phyloP scores from a whole-genome alignment of 495 filamentous ascomycete genomes.

The Diplogelasinospora grovesii region DNA sequence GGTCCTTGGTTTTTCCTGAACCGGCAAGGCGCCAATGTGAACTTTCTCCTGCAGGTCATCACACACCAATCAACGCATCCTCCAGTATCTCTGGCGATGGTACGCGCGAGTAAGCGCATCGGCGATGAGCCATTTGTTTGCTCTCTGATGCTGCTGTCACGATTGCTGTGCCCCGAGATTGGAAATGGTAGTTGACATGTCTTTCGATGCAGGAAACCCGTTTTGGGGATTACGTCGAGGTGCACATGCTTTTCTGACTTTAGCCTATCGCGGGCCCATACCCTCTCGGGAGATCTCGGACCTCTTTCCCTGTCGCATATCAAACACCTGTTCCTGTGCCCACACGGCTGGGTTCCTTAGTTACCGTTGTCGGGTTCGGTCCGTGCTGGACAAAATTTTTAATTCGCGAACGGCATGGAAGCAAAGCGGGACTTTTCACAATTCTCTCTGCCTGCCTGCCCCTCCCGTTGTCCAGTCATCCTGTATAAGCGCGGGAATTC shows the following conservation, averaged over 20 bases:
- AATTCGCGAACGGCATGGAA: too few relatives aligned
- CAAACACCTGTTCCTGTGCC: slow-evolving; percentile 13
- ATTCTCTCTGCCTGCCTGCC: background rate
- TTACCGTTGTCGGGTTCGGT: slow-evolving; percentile 9
- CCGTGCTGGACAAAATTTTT: slow-evolving; percentile 9
- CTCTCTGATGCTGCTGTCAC: too few relatives aligned
- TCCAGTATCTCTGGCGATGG: too few relatives aligned
- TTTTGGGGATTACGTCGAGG: background rate
- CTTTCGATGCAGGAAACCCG: background rate
- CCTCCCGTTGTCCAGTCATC: too few relatives aligned
- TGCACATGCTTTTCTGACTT: background rate
- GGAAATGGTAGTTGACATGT: too few relatives aligned
- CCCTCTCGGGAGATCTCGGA: slow-evolving; percentile 17
- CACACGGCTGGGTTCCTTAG: slow-evolving; percentile 9
- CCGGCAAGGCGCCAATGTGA: too few relatives aligned
- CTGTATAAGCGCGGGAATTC: background rate
- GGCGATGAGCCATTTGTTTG: background rate
- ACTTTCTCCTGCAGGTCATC: too few relatives aligned
- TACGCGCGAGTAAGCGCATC: too few relatives aligned
- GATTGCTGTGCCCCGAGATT: too few relatives aligned
- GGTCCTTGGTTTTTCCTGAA: too few relatives aligned
- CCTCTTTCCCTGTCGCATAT: slow-evolving; percentile 8
- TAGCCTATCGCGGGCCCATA: slow-evolving; percentile 1
- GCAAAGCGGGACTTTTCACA: background rate
- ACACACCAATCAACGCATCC: too few relatives aligned